These are phyloP conservation scores for Echium plantagineum DNA, from an alignment of 257 asterid species.

Conservation along the genomic window DNA sequence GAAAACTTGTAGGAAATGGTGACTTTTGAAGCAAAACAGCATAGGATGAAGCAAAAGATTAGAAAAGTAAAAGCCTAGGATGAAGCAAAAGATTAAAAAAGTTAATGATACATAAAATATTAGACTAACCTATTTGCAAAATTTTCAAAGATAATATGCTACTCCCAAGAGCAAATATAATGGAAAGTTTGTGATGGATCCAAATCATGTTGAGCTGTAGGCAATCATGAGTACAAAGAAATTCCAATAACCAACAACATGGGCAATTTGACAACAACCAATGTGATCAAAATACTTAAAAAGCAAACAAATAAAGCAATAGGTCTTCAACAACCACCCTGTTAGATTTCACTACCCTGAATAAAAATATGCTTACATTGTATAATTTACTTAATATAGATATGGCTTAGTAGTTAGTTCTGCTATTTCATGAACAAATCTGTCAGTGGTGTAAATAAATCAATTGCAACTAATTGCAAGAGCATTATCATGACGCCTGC, in stretches of 20 bases:
- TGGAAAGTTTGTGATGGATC: background rate
- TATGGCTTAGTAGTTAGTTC: conserved; percentile 6
- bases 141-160: background rate
- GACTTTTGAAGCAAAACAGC: background rate
- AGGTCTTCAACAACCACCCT: background rate
- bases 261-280: background rate
- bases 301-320: background rate
- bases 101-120: too few relatives aligned
- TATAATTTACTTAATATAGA: background rate
- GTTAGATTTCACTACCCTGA: background rate
- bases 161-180: background rate
- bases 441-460: conserved; percentile 1
- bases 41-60: background rate
- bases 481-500: background rate
- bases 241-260: too few relatives aligned
- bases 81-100: too few relatives aligned
- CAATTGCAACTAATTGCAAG: background rate
- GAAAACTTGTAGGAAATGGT: background rate
- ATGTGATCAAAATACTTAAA: background rate
- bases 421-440: conserved; percentile 1
- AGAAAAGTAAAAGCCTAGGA: background rate
- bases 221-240: background rate
- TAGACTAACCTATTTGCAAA: background rate
- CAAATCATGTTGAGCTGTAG: background rate
- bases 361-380: background rate